A percentile compares a stretch with the other conserved stretches of the same genome.
Conservation (phyloP, 2,329 filamentous ascomycete genomes). For the Chaetomium sp. region DNA sequence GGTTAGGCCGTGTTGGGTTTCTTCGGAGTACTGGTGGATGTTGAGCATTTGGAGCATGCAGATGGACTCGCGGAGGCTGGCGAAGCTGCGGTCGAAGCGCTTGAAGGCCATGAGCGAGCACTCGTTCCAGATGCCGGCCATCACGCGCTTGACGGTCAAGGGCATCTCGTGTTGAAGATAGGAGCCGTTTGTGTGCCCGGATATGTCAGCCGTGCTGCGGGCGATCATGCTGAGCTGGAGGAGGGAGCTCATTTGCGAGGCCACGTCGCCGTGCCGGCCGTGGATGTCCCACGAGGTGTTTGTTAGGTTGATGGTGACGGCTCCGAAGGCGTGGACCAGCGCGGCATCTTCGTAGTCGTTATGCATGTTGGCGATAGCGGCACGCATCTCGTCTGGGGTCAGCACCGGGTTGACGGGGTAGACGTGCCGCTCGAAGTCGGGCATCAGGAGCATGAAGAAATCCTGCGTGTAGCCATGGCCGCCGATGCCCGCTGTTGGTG, state of each 20-base stretch:
- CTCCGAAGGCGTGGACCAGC: slow-evolving; percentile 5
- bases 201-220: not conserved
- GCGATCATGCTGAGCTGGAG: slow-evolving; percentile 1
- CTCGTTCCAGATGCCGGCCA: slow-evolving; percentile 7
- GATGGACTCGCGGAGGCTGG: slow-evolving; percentile 7
- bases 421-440: slow-evolving; percentile 7
- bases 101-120: slow-evolving; percentile 8
- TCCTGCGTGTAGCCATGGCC: slow-evolving; percentile 3
- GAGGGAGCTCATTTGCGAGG: slow-evolving; percentile 5
- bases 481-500: slow-evolving; percentile 3
- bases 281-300: slow-evolving; percentile 7
- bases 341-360: slow-evolving; percentile 7
- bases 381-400: slow-evolving; percentile 3
- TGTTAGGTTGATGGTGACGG: slow-evolving; percentile 6
- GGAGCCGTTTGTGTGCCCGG: not conserved
- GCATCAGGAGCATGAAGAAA: slow-evolving; percentile 2
- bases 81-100: slow-evolving; percentile 5
- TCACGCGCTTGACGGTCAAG: slow-evolving; percentile 1
- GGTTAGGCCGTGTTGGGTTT: slow-evolving; percentile 2
- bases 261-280: slow-evolving; percentile 6
- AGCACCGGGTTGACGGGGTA: slow-evolving; percentile 9
- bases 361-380: slow-evolving; percentile 5
- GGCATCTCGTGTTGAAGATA: slow-evolving; percentile 7
- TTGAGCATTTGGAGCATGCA: slow-evolving; percentile 9
- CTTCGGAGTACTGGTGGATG: slow-evolving; percentile 7